A percentile compares a stretch with the other conserved stretches of the same genome.
Evolutionary conservation across 208 protist species (phyloP).

Genomic region (Herpetomonas tarakana): DNA sequence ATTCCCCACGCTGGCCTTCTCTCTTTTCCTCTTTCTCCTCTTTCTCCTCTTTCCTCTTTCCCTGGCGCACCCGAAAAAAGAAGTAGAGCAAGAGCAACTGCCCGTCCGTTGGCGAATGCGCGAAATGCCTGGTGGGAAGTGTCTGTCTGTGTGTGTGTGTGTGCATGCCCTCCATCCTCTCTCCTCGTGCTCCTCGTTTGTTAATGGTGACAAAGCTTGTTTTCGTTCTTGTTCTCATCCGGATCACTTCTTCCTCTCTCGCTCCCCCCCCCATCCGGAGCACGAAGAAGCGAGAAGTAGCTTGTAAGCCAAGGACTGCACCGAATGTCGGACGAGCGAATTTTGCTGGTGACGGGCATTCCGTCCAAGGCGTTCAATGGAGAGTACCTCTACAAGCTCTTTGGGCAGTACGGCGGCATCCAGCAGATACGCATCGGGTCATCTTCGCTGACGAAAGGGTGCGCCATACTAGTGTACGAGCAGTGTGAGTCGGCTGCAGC

Average conservation of each 20-base stretch:
- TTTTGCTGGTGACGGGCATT: constrained; percentile 81
- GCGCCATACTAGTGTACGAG: constrained; percentile 86
- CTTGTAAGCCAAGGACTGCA: neutral
- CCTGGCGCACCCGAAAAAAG: constrained; percentile 6
- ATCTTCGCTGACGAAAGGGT: constrained; percentile 66
- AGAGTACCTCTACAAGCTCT: constrained; percentile 81
- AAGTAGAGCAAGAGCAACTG: neutral
- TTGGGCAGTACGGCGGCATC: constrained; percentile 78
- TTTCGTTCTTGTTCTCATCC: too few relatives aligned
- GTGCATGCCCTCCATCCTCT: too few relatives aligned
- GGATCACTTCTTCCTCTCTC: too few relatives aligned
- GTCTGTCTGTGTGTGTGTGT: too few relatives aligned
- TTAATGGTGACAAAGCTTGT: too few relatives aligned
- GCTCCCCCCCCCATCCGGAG: too few relatives aligned
- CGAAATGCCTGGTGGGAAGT: too few relatives aligned
- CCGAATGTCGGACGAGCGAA: constrained; percentile 76
- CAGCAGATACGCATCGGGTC: constrained; percentile 75
- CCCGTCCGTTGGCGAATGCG: too few relatives aligned
- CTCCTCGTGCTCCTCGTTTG: too few relatives aligned
- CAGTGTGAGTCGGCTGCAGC: constrained; percentile 71
- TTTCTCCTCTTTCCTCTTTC: constrained; percentile 12
- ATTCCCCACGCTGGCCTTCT: too few relatives aligned
- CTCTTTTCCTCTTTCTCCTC: constrained; percentile 3
- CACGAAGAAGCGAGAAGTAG: too few relatives aligned
- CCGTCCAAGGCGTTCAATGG: constrained; percentile 66